Conservation (phyloP, 192 early-diverging fungal species). For the Kappamyces sp. region DNA sequence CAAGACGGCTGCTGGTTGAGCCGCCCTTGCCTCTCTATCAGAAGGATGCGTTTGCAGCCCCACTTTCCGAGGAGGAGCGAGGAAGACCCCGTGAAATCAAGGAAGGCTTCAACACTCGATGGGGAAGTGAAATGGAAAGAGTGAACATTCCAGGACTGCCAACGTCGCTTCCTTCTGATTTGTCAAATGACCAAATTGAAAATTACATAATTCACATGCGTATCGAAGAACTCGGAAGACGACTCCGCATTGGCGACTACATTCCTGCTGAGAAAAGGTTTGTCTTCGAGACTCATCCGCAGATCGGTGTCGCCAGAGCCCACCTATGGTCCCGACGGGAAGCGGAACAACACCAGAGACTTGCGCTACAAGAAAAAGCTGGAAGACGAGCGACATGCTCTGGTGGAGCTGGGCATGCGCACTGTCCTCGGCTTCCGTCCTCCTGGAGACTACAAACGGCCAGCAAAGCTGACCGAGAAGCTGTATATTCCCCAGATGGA, state of each 20-base stretch:
- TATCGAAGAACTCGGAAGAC: conserved; percentile 86
- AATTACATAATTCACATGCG: conserved; percentile 73
- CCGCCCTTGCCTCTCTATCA: too few species aligned
- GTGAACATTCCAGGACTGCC: conserved; percentile 71
- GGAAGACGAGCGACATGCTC: conserved; percentile 85
- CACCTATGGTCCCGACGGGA: conserved; percentile 84
- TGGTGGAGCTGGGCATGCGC: conserved; percentile 74
- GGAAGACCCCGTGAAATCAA: too few species aligned
- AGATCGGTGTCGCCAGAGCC: conserved; percentile 98
- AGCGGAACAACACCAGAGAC: conserved; percentile 94
- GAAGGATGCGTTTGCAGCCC: too few species aligned
- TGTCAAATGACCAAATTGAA: conserved; percentile 77
- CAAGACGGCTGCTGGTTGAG: too few species aligned
- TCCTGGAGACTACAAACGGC: conserved; percentile 83
- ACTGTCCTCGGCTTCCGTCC: conserved; percentile 79
- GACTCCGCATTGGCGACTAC: conserved; percentile 74
- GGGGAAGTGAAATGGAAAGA: conserved; percentile 74
- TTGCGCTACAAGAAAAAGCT: conserved; percentile 81
- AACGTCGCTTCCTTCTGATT: conserved; percentile 67
- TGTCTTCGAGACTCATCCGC: not conserved
- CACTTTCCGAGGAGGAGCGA: too few species aligned
- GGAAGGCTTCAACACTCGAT: conserved; percentile 63
- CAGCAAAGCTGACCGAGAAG: conserved; percentile 82
- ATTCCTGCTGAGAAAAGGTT: conserved; percentile 80
- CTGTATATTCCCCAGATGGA: conserved; percentile 93